A percentile compares a stretch with the other conserved stretches of the same genome.
phyloP scores from a whole-genome alignment of 495 filamentous ascomycete genomes.

The Filosporella fistucella region DNA sequence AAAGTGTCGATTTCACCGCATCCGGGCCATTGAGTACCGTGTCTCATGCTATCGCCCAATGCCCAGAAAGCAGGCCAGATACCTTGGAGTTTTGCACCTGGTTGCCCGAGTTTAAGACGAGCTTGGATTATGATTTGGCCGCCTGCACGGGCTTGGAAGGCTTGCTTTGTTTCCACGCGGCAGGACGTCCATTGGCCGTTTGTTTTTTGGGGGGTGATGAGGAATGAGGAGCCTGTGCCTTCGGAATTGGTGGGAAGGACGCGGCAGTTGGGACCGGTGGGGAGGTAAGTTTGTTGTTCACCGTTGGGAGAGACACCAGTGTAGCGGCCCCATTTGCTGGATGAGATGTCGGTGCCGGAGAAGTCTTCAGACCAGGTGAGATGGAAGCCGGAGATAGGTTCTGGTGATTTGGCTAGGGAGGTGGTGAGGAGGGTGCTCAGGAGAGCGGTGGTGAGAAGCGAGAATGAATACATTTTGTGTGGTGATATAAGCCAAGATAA shows the following conservation, averaged over 20 bases:
- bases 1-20: slow-evolving; percentile 49
- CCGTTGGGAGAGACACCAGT: slow-evolving; percentile 27
- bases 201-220: slow-evolving; percentile 36
- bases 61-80: slow-evolving; percentile 53
- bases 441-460: not conserved
- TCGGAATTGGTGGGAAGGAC: slow-evolving; percentile 31
- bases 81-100: slow-evolving; percentile 34
- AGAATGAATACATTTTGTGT: slow-evolving; percentile 3
- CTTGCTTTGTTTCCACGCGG: slow-evolving; percentile 39
- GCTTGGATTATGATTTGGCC: slow-evolving; percentile 36
- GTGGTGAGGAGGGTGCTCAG: slow-evolving; percentile 1
- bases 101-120: slow-evolving; percentile 37
- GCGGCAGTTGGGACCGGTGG: slow-evolving; percentile 32
- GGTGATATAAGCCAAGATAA: not conserved
- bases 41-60: slow-evolving; percentile 37
- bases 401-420: not conserved
- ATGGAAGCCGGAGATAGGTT: slow-evolving; percentile 3
- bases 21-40: slow-evolving; percentile 37
- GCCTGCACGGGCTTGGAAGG: slow-evolving; percentile 37
- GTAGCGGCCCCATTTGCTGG: slow-evolving; percentile 11
- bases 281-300: slow-evolving; percentile 39
- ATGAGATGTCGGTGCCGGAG: not conserved
- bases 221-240: slow-evolving; percentile 34
- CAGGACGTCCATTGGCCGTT: slow-evolving; percentile 43
- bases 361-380: slow-evolving; percentile 14